phyloP scores from a whole-genome alignment of 257 asterid genomes.

The Nicotiana tomentosiformis region DNA sequence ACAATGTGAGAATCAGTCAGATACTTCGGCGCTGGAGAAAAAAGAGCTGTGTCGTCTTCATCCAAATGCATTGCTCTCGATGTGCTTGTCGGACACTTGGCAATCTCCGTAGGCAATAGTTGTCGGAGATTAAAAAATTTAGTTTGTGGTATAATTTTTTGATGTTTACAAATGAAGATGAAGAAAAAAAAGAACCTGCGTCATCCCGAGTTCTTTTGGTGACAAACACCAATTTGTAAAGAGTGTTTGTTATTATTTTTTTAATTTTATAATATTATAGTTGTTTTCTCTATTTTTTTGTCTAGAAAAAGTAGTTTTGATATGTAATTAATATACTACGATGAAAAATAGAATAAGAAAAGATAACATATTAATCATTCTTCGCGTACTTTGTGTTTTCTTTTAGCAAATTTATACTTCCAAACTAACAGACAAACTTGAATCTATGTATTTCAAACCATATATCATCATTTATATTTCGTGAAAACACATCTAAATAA shows the following conservation, averaged over 20 bases:
- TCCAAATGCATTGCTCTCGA: constrained; percentile 39
- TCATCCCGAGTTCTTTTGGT: constrained; percentile 12
- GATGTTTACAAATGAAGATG: constrained; percentile 13
- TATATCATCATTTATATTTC: too few species aligned
- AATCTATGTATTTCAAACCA: too few species aligned
- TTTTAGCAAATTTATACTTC: too few species aligned
- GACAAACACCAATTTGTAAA: background rate
- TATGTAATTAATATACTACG: background rate
- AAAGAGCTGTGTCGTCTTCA: constrained; percentile 31
- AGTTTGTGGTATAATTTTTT: background rate
- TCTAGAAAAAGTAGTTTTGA: background rate
- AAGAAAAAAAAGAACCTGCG: constrained; percentile 5
- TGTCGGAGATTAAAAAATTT: constrained; percentile 17
- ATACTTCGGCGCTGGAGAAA: constrained; percentile 65
- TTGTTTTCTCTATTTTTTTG: background rate
- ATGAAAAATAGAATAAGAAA: too few species aligned
- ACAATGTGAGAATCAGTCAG: constrained; percentile 62
- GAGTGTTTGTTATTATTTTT: background rate
- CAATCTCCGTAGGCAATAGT: constrained; percentile 54
- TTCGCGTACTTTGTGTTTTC: too few species aligned
- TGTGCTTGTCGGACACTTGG: constrained; percentile 81
- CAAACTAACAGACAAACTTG: too few species aligned
- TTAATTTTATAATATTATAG: background rate
- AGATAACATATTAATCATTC: too few species aligned
- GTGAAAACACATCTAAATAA: too few species aligned